Evolutionary conservation across 257 asterid genomes (phyloP).

Genomic region (Capsicum rhomboideum): DNA sequence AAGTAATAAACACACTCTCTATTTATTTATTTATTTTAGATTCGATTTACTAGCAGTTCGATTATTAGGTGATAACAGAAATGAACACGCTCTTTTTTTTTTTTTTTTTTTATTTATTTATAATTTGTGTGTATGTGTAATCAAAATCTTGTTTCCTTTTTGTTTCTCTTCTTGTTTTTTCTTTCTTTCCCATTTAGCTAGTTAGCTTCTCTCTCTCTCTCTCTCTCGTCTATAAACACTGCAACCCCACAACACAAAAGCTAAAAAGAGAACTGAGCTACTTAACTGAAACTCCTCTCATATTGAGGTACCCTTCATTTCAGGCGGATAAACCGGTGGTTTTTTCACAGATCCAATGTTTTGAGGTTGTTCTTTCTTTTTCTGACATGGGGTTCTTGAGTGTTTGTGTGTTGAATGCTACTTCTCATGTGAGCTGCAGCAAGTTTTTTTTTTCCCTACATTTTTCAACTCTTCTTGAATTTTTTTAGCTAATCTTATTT

Average conservation of each 20-base stretch:
- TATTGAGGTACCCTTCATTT: neutral
- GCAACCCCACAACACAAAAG: slow-evolving; percentile 2
- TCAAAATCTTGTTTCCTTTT: neutral
- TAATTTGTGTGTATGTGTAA: neutral
- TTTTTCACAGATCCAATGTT: slow-evolving; percentile 9
- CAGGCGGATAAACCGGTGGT: slow-evolving; percentile 11
- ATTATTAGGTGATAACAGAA: too few species aligned
- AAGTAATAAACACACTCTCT: too few species aligned
- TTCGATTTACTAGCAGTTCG: too few species aligned
- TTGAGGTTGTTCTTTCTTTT: neutral
- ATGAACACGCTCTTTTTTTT: too few species aligned
- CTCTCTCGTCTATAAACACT: neutral
- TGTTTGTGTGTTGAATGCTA: neutral
- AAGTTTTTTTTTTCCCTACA: neutral
- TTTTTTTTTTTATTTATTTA: too few species aligned
- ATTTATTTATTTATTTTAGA: too few species aligned
- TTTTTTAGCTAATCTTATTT: too few species aligned
- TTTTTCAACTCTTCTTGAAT: too few species aligned
- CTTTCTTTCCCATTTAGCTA: neutral
- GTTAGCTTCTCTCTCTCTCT: neutral
- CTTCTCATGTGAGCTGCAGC: neutral
- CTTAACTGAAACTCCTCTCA: neutral
- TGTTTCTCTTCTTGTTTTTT: neutral
- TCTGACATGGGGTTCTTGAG: neutral
- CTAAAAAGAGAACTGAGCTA: neutral